A percentile compares a stretch with the other conserved stretches of the same genome.
Evolutionary conservation across 495 filamentous ascomycete genomes (phyloP).

Genomic region (Xylaria bambusicola): DNA sequence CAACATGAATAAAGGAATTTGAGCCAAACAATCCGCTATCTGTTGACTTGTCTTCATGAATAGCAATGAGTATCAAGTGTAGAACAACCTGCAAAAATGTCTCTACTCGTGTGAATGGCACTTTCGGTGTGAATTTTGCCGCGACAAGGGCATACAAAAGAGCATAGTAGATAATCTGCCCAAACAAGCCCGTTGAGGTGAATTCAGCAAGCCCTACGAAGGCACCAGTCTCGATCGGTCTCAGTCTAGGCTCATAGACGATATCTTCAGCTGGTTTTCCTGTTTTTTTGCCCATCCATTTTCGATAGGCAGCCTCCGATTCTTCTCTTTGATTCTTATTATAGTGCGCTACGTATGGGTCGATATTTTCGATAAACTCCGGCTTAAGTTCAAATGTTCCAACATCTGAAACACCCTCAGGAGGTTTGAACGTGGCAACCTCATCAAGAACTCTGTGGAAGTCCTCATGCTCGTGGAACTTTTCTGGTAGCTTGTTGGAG

Average conservation of each 20-base stretch:
- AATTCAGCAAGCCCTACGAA: constrained; percentile 77
- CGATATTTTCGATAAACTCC: constrained; percentile 78
- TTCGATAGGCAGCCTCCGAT: constrained; percentile 82
- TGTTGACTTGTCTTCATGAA: constrained; percentile 71
- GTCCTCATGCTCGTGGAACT: constrained; percentile 77
- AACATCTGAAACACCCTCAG: constrained; percentile 87
- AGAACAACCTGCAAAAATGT: constrained; percentile 88
- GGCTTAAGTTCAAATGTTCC: constrained; percentile 92
- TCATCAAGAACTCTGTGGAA: constrained; percentile 81
- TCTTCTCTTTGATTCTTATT: constrained; percentile 97
- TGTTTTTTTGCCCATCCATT: constrained; percentile 83
- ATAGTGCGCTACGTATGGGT: constrained; percentile 94
- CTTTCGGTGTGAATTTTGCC: constrained; percentile 63
- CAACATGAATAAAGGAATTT: constrained; percentile 68
- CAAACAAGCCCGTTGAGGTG: constrained; percentile 80
- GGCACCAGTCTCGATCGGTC: constrained; percentile 71
- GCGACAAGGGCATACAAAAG: constrained; percentile 73
- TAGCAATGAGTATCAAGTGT: constrained; percentile 80
- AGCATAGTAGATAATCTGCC: constrained; percentile 86
- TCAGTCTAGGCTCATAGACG: constrained; percentile 88
- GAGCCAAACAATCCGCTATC: constrained; percentile 51
- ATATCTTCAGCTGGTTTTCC: constrained; percentile 79
- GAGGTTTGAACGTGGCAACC: constrained; percentile 84
- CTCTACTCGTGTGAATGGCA: constrained; percentile 81
- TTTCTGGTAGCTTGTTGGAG: constrained; percentile 76